Evolutionary conservation across 176 grass and related monocot genomes (phyloP).

Genomic region (Cenchrus purpureus): DNA sequence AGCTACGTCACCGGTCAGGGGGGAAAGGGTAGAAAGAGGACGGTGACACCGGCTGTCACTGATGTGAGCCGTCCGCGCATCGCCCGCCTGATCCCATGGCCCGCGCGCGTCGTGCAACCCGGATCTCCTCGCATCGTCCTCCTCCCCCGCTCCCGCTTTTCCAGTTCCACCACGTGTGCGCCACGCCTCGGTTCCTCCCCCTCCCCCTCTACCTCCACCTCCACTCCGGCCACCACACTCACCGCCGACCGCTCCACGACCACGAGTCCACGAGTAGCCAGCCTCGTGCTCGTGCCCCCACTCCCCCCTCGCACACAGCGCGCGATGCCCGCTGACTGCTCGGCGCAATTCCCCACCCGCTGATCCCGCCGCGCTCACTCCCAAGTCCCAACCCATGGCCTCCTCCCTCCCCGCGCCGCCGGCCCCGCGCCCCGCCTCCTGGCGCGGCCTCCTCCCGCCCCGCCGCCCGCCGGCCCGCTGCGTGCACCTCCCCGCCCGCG

Average conservation of each 20-base stretch:
- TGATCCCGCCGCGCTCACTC: constrained; percentile 18
- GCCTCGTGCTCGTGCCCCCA: background rate
- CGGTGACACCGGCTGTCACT: background rate
- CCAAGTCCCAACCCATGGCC: constrained; percentile 22
- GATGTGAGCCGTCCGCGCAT: constrained; percentile 8
- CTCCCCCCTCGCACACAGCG: background rate
- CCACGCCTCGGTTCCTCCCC: constrained; percentile 17
- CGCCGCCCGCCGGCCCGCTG: background rate
- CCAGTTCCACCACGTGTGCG: constrained; percentile 31
- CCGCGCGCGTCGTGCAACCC: background rate
- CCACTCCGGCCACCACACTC: background rate
- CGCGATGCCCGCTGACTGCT: constrained; percentile 36
- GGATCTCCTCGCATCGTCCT: background rate
- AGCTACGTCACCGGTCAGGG: background rate
- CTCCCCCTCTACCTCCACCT: background rate
- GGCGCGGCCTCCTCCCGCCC: background rate
- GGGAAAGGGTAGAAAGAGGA: background rate
- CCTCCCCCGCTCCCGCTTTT: background rate
- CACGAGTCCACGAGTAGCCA: background rate
- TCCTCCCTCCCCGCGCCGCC: constrained; percentile 42
- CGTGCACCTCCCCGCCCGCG: background rate
- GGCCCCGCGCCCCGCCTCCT: background rate
- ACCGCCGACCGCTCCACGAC: background rate
- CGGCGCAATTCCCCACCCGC: constrained; percentile 37
- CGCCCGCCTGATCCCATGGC: background rate